phyloP scores from a whole-genome alignment of 768 basidiomycete genomes.

The Panellus pusillus region DNA sequence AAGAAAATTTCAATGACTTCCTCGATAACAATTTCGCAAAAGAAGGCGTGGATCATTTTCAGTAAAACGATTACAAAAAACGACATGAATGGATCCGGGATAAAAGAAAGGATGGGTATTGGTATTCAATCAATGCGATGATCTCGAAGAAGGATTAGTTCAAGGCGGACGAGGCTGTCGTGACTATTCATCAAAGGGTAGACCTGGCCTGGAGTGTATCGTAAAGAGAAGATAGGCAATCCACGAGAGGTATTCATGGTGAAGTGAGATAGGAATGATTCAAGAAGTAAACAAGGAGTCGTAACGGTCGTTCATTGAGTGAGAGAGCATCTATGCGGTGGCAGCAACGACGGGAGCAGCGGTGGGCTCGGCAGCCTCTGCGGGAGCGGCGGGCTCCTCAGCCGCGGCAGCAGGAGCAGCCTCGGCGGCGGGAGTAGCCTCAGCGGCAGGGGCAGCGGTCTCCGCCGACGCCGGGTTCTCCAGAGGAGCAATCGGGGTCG shows the following conservation, averaged over 20 bases:
- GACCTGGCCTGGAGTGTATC: constrained; percentile 61
- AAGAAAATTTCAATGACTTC: neutral
- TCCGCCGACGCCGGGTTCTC: constrained; percentile 65
- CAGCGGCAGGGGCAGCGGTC: constrained; percentile 24
- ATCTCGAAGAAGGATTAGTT: constrained; percentile 56
- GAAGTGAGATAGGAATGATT: constrained; percentile 35
- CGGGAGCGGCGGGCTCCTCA: constrained; percentile 31
- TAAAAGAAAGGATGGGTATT: constrained; percentile 60
- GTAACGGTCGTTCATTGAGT: constrained; percentile 48
- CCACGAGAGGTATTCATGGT: constrained; percentile 39
- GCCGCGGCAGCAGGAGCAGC: neutral
- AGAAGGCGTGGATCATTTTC: constrained; percentile 20
- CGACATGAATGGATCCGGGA: constrained; percentile 51
- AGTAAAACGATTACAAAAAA: constrained; percentile 59
- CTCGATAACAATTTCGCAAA: neutral
- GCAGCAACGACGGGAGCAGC: constrained; percentile 73
- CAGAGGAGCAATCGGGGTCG: constrained; percentile 77
- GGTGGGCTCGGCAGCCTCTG: constrained; percentile 38
- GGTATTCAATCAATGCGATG: constrained; percentile 61
- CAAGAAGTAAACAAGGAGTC: constrained; percentile 35
- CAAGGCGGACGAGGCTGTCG: constrained; percentile 62
- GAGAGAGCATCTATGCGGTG: constrained; percentile 60
- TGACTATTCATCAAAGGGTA: constrained; percentile 62
- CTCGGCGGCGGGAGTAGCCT: neutral
- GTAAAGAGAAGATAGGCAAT: constrained; percentile 37